Evolutionary conservation across 352 stramenopile species (phyloP), one percentile per base, ranked within the genome.

Genomic region (Phytopythium ostracodes): DNA sequence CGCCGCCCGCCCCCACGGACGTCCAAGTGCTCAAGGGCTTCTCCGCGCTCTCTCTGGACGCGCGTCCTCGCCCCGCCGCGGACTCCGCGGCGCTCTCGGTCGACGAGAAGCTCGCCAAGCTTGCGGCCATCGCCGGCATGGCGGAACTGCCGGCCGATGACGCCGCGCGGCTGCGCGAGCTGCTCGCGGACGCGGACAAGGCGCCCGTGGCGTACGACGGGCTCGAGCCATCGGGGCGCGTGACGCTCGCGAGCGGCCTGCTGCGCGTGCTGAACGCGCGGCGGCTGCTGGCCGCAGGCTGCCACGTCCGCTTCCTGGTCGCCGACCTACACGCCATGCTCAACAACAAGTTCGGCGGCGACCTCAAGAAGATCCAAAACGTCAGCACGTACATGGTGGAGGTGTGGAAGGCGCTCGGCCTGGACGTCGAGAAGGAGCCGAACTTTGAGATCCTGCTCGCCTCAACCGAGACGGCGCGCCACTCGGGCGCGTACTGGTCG

Each of bases 321-420:
- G 98, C 97, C 8, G 98, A 99, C 81, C 98, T 96, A 85, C 99
- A 99, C 81, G 98, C 97, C 25, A 81, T 99, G 63, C 97, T 99
- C 77, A 99, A 99, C 78, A 98, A 99, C 83, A 99, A 99, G 81
- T 99, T 99, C 83, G 96, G 96, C 57, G 96, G 96, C 53, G 96
- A 99, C 75, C 76, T 98, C 10, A 96, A 98, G 68, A 99, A 99
- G 81, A 98, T 99, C 63, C 83, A 92, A 62, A 94, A 73, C 40
- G 89, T 98, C 24, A 88, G 82, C 22, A 70, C 89, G 35, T 99
- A 99, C 83, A 96, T 99, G 74, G 96, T 99, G 53, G 96, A 99
- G 66, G 97, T 99, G 27, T 99, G 98, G 98, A 99, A 98, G 71
- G 97, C 97, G 55, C 91, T 98, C 33, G 97, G 98, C 1, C 98